Conservation (phyloP, 345 rosid genomes). For the Garcia nutans region DNA sequence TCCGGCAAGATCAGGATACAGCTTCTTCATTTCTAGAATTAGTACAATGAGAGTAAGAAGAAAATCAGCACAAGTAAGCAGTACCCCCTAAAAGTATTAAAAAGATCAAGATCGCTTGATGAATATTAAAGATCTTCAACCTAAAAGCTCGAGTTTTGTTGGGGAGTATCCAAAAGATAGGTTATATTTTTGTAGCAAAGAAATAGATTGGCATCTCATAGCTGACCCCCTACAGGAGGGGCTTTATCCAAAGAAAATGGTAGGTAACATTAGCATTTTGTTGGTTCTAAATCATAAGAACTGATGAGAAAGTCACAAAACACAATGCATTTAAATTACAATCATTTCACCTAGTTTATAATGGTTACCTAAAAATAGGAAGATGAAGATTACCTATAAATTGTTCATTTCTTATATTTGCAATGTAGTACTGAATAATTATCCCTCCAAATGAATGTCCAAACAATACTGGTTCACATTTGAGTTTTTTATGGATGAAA, state of each 20-base stretch:
- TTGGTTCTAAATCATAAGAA: background rate
- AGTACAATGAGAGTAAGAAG: constrained; percentile 19
- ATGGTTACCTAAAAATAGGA: background rate
- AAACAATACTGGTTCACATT: constrained; percentile 60
- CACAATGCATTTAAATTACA: background rate
- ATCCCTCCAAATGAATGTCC: constrained; percentile 97
- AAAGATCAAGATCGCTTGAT: background rate
- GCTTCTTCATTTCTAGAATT: constrained; percentile 36
- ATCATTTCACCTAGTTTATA: background rate
- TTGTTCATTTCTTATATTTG: constrained; percentile 43
- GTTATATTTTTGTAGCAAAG: background rate
- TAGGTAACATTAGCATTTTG: background rate
- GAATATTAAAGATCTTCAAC: background rate
- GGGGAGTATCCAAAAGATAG: background rate
- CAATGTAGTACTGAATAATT: constrained; percentile 71
- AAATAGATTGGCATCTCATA: background rate
- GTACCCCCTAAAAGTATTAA: background rate
- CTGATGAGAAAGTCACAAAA: background rate
- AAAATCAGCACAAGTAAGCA: constrained; percentile 5
- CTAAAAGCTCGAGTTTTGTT: background rate
- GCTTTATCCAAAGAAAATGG: background rate
- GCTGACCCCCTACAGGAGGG: background rate
- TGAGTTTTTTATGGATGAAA: constrained; percentile 56
- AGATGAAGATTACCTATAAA: constrained; percentile 35
- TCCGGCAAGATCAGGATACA: constrained; percentile 62